These are phyloP conservation scores for Thelonectria rubi DNA, from an alignment of 2,329 filamentous ascomycete species.

Conservation along the genomic window DNA sequence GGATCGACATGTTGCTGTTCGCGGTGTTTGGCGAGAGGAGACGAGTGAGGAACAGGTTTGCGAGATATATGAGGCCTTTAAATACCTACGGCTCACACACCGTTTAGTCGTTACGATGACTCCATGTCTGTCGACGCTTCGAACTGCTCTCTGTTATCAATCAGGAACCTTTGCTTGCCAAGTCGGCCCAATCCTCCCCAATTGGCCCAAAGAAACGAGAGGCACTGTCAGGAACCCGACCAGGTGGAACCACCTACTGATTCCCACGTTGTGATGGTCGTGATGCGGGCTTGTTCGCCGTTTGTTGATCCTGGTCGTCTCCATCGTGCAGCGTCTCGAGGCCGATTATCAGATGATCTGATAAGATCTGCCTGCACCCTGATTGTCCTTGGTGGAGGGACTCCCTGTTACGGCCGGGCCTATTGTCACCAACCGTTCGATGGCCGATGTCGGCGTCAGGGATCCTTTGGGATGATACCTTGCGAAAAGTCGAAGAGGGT, in stretches of 20 bases:
- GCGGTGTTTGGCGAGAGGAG: not conserved
- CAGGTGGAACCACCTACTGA: not conserved
- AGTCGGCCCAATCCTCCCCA: not conserved
- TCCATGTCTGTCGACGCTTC: not conserved
- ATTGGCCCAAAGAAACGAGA: not conserved
- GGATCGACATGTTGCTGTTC: not conserved
- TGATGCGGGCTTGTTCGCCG: not conserved
- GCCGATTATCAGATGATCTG: slow-evolving; percentile 2
- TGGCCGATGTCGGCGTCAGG: not conserved
- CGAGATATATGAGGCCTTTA: no score
- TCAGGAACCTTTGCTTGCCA: slow-evolving; percentile 3
- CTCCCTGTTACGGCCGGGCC: not conserved
- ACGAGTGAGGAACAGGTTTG: not conserved
- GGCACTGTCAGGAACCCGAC: not conserved
- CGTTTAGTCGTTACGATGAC: no score
- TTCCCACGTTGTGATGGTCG: not conserved
- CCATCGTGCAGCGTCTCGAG: not conserved
- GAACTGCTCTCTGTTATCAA: not conserved
- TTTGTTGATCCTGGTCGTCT: not conserved
- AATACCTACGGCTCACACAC: no score
- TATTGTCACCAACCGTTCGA: not conserved
- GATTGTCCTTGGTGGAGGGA: not conserved
- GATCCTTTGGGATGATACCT: no score
- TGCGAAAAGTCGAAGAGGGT: not conserved
- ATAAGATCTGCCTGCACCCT: not conserved